Evolutionary conservation across 1,284 basidiomycete species (phyloP).

Genomic region (Rhodotorula mucilaginosa): DNA sequence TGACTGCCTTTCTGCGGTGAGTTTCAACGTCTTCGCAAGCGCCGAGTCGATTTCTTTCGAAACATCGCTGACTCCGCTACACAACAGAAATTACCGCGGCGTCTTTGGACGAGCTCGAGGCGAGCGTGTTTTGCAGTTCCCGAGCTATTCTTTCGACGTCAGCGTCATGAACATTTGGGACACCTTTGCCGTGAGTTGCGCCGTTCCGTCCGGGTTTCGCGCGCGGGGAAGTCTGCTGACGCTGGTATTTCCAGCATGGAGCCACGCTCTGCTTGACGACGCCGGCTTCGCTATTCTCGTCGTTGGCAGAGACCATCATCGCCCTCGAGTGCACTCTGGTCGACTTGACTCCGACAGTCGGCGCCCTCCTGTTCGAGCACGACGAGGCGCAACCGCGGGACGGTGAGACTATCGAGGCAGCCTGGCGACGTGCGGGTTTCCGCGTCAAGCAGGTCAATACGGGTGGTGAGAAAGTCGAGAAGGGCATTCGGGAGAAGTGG

Average conservation of each 20-base stretch:
- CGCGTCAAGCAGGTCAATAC: conserved; percentile 40
- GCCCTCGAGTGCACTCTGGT: conserved; percentile 37
- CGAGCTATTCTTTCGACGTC: conserved; percentile 42
- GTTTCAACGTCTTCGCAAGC: not conserved
- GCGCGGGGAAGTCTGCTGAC: not conserved
- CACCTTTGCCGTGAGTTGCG: conserved; percentile 28
- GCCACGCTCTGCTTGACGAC: conserved; percentile 42
- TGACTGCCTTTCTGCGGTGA: conserved; percentile 37
- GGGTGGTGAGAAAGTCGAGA: conserved; percentile 42
- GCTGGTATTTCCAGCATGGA: conserved; percentile 28
- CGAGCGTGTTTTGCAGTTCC: conserved; percentile 42
- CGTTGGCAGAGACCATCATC: conserved; percentile 36
- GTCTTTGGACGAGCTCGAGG: conserved; percentile 37
- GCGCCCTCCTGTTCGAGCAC: conserved; percentile 39
- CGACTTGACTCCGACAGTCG: conserved; percentile 42
- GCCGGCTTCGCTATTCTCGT: conserved; percentile 36
- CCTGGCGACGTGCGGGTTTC: conserved; percentile 34
- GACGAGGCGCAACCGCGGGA: conserved; percentile 32
- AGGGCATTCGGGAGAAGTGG: conserved; percentile 37
- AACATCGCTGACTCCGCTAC: not conserved
- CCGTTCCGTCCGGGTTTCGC: not conserved
- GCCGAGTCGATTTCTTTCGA: not conserved
- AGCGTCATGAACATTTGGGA: conserved; percentile 44
- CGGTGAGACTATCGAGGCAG: conserved; percentile 21
- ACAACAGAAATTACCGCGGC: conserved; percentile 36